phyloP scores from a whole-genome alignment of 352 stramenopile genomes.

The Globisporangium iwayamae region DNA sequence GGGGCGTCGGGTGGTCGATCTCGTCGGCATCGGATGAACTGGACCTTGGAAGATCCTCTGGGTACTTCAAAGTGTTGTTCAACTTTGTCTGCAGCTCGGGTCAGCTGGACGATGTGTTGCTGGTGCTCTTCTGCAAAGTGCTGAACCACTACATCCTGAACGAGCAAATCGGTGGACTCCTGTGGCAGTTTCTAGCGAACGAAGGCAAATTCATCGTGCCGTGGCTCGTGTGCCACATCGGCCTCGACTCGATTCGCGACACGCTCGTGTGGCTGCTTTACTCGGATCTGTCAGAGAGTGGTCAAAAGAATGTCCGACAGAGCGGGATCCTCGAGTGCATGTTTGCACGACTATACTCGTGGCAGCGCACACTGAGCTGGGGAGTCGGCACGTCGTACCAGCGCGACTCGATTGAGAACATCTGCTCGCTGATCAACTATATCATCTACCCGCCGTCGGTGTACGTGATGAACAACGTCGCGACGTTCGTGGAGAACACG shows the following conservation, averaged over 20 bases:
- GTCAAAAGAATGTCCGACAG: slow-evolving; percentile 56
- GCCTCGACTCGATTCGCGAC: slow-evolving; percentile 80
- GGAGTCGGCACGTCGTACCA: slow-evolving; percentile 81
- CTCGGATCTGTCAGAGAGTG: slow-evolving; percentile 70
- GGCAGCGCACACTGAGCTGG: slow-evolving; percentile 81
- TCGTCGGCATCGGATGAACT: slow-evolving; percentile 34
- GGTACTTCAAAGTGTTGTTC: slow-evolving; percentile 82
- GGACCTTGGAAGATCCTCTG: slow-evolving; percentile 43
- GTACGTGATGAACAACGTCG: slow-evolving; percentile 82
- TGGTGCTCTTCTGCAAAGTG: slow-evolving; percentile 87
- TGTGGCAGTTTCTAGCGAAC: slow-evolving; percentile 63
- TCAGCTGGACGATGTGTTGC: slow-evolving; percentile 67
- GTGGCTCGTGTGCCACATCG: slow-evolving; percentile 79
- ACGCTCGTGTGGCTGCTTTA: slow-evolving; percentile 84
- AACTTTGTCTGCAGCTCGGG: slow-evolving; percentile 73
- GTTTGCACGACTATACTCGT: slow-evolving; percentile 74
- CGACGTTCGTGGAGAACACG: slow-evolving; percentile 84
- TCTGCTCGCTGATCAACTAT: slow-evolving; percentile 82
- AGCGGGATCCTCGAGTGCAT: slow-evolving; percentile 75
- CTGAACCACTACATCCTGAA: slow-evolving; percentile 80
- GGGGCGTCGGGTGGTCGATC: slow-evolving; percentile 31
- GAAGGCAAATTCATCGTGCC: slow-evolving; percentile 71
- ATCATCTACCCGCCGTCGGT: slow-evolving; percentile 84
- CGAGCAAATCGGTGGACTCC: slow-evolving; percentile 58
- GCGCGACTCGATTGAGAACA: slow-evolving; percentile 85